Percentiles rank a stretch among this genome's conserved stretches.
Evolutionary conservation across 495 filamentous ascomycete species (phyloP).

Genomic region (Aspergillus funiculosus): DNA sequence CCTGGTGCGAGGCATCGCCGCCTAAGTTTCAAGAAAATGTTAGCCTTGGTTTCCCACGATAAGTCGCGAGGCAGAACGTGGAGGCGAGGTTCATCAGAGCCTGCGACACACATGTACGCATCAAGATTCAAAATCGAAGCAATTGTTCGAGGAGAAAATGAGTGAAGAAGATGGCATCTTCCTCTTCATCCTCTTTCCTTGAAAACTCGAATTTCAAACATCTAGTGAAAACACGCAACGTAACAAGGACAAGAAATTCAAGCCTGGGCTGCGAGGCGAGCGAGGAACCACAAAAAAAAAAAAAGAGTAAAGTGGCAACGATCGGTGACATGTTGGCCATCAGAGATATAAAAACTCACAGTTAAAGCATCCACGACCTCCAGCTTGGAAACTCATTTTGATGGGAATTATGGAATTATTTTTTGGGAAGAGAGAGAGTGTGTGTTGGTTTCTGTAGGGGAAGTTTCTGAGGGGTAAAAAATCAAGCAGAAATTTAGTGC

Average conservation of each 20-base stretch:
- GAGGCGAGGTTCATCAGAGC: not conserved
- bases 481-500: slow-evolving; percentile 22
- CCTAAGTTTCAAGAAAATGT: slow-evolving; percentile 43
- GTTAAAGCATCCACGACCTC: slow-evolving; percentile 71
- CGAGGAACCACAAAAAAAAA: slow-evolving; percentile 4
- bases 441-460: not conserved
- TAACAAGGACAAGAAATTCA: not conserved
- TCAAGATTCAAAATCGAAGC: not conserved
- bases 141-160: slow-evolving; percentile 11
- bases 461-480: slow-evolving; percentile 12
- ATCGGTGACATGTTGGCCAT: not conserved
- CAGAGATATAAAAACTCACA: slow-evolving; percentile 51
- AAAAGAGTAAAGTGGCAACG: slow-evolving; percentile 2
- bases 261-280: not conserved
- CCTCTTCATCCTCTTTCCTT: not conserved
- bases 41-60: slow-evolving; percentile 12
- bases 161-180: slow-evolving; percentile 3
- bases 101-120: not conserved
- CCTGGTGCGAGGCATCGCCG: slow-evolving; percentile 70
- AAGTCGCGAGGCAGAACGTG: not conserved
- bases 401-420: slow-evolving; percentile 2
- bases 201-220: slow-evolving; percentile 3
- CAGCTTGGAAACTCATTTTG: slow-evolving; percentile 48
- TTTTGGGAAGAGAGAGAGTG: slow-evolving; percentile 11
- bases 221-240: not conserved